Evolutionary conservation across 2,329 filamentous ascomycete genomes (phyloP).

Genomic region (Alternaria postmessia): DNA sequence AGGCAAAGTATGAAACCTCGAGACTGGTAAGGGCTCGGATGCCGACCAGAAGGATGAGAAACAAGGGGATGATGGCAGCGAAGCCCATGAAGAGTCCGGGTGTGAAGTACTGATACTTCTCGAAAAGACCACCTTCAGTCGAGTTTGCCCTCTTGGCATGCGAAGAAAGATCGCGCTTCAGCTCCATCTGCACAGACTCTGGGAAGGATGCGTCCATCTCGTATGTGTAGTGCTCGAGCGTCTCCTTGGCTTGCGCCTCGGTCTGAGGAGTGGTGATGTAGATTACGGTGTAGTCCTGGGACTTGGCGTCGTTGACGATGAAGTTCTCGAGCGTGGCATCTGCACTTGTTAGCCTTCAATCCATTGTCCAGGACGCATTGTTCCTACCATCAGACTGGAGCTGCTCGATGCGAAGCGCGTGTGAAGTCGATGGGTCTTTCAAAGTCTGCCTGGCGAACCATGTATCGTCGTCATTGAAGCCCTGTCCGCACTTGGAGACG

Average conservation of each 20-base stretch:
- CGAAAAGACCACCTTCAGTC: conserved; percentile 67
- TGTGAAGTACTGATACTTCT: conserved; percentile 93
- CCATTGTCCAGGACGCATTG: not conserved
- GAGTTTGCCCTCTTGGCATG: conserved; percentile 37
- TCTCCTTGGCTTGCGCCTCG: conserved; percentile 34
- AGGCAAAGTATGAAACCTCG: conserved; percentile 90
- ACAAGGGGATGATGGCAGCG: conserved; percentile 72
- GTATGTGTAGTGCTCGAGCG: conserved; percentile 57
- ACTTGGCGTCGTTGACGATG: conserved; percentile 52
- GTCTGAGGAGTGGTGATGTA: conserved; percentile 71
- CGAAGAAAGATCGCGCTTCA: conserved; percentile 70
- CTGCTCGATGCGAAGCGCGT: conserved; percentile 21
- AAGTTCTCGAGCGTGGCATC: conserved; percentile 34
- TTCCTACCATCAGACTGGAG: conserved; percentile 33
- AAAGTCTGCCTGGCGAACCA: conserved; percentile 17
- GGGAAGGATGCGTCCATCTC: conserved; percentile 70
- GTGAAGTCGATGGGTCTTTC: conserved; percentile 27
- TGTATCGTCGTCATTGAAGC: conserved; percentile 30
- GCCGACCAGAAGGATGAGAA: conserved; percentile 81
- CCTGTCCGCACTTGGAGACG: conserved; percentile 58
- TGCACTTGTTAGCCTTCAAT: conserved; percentile 20
- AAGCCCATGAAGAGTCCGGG: conserved; percentile 92
- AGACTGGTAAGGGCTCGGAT: conserved; percentile 79
- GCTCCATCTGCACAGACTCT: conserved; percentile 71
- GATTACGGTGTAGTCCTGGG: conserved; percentile 73